Evolutionary conservation across 148 eudicot species (phyloP).

Genomic region (Silene conica): DNA sequence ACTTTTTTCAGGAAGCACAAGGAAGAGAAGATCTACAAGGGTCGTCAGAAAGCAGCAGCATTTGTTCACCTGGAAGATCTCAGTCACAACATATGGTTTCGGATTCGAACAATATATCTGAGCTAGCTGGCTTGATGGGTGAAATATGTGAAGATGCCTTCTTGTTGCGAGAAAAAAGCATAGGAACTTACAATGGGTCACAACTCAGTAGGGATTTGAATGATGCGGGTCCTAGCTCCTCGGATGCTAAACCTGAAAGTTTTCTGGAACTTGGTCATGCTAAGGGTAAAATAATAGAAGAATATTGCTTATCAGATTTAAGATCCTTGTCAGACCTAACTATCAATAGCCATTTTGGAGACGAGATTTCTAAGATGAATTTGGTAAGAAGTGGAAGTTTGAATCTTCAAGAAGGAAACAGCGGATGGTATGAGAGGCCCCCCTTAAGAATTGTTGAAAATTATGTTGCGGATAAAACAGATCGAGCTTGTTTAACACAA

Average conservation of each 20-base stretch:
- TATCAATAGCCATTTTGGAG: constrained; percentile 33
- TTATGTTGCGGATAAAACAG: constrained; percentile 46
- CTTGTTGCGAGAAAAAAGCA: constrained; percentile 27
- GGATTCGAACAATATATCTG: constrained; percentile 35
- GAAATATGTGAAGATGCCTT: constrained; percentile 86
- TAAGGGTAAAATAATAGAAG: constrained; percentile 62
- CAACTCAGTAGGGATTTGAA: constrained; percentile 22
- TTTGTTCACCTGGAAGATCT: constrained; percentile 36
- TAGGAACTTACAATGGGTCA: constrained; percentile 32
- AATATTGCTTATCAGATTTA: constrained; percentile 62
- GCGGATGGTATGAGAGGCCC: constrained; percentile 69
- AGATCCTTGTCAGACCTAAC: constrained; percentile 53
- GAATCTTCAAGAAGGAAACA: constrained; percentile 33
- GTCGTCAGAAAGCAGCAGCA: constrained; percentile 22
- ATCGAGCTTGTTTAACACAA: constrained; percentile 25
- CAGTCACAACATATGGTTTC: constrained; percentile 32
- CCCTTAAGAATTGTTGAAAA: constrained; percentile 61
- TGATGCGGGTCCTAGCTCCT: constrained; percentile 26
- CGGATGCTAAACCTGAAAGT: constrained; percentile 17
- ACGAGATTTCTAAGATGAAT: constrained; percentile 30
- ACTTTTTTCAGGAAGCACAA: constrained; percentile 49
- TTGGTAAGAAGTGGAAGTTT: constrained; percentile 25
- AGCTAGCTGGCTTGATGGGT: constrained; percentile 54
- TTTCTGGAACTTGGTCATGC: constrained; percentile 26
- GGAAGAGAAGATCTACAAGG: constrained; percentile 29